These are phyloP conservation scores for Cladosporium sp. DNA, from an alignment of 2,329 filamentous ascomycete species.

Conservation along the genomic window DNA sequence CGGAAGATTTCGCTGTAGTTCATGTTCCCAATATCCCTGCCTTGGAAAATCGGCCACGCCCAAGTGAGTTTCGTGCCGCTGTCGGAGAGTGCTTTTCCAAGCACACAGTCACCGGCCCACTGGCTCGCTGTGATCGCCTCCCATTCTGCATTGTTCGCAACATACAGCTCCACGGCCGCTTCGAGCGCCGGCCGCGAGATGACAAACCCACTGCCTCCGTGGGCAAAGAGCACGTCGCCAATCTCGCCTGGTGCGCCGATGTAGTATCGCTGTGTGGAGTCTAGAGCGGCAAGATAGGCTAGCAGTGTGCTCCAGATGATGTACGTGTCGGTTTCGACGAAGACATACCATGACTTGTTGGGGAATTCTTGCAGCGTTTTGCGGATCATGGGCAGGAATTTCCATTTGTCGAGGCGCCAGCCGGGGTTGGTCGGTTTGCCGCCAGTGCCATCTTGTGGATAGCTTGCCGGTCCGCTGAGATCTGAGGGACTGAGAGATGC, in stretches of 20 bases:
- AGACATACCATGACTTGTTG: conserved; percentile 55
- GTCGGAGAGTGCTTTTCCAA: conserved; percentile 25
- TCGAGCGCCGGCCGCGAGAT: conserved; percentile 38
- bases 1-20: conserved; percentile 20
- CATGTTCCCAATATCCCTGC: conserved; percentile 21
- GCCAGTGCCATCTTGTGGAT: conserved; percentile 7
- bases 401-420: conserved; percentile 46
- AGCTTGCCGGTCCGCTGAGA: conserved; percentile 12
- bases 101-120: conserved; percentile 29
- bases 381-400: conserved; percentile 51
- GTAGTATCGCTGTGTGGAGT: conserved; percentile 40
- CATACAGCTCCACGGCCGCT: conserved; percentile 33
- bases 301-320: conserved; percentile 48
- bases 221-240: conserved; percentile 34
- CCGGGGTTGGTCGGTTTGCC: conserved; percentile 30
- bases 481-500: conserved; percentile 10
- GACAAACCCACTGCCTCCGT: conserved; percentile 39
- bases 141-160: conserved; percentile 32
- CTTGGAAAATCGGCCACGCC: conserved; percentile 27
- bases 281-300: conserved; percentile 36
- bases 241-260: conserved; percentile 37
- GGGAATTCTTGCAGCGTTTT: conserved; percentile 31
- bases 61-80: conserved; percentile 20
- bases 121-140: conserved; percentile 23
- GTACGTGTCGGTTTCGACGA: conserved; percentile 57